These are phyloP conservation scores for Filobasidium wieringae DNA, from an alignment of 768 basidiomycete genomes.

Conservation along the genomic window DNA sequence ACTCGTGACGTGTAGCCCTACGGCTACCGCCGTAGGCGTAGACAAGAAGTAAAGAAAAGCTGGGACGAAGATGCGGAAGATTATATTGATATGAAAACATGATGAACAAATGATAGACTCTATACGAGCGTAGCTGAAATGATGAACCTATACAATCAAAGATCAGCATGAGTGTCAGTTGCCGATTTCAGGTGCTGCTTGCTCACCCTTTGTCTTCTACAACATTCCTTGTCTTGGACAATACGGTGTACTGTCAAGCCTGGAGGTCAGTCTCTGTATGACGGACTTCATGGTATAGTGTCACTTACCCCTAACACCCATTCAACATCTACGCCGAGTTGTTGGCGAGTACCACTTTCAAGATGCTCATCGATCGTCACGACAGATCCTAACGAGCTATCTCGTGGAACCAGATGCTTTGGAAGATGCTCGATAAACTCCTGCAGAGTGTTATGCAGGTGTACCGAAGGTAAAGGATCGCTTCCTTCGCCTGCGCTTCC, in stretches of 20 bases:
- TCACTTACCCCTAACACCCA: constrained; percentile 37
- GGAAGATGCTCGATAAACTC: constrained; percentile 24
- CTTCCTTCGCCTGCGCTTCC: constrained; percentile 36
- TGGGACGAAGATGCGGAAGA: too few relatives aligned
- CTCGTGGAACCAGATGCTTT: not conserved
- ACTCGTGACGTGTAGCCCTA: too few relatives aligned
- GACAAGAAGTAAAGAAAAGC: too few relatives aligned
- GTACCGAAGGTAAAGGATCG: constrained; percentile 29
- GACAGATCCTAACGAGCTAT: constrained; percentile 6
- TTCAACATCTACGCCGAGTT: constrained; percentile 23
- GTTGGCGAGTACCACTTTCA: not conserved
- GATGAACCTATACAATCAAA: constrained; percentile 19
- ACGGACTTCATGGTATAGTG: not conserved
- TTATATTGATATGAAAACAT: not conserved
- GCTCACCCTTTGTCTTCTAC: constrained; percentile 36
- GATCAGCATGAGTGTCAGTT: constrained; percentile 5
- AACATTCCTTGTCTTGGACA: constrained; percentile 32
- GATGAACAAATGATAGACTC: not conserved
- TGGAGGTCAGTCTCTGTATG: not conserved
- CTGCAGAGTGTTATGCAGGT: constrained; percentile 34
- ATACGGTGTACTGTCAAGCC: constrained; percentile 27
- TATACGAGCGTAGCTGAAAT: constrained; percentile 18
- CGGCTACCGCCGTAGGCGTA: too few relatives aligned
- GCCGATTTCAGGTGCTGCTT: constrained; percentile 14
- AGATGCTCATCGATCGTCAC: constrained; percentile 20